Evolutionary conservation across 2,329 filamentous ascomycete species (phyloP).

Genomic region (Beauveria rudraprayagi): DNA sequence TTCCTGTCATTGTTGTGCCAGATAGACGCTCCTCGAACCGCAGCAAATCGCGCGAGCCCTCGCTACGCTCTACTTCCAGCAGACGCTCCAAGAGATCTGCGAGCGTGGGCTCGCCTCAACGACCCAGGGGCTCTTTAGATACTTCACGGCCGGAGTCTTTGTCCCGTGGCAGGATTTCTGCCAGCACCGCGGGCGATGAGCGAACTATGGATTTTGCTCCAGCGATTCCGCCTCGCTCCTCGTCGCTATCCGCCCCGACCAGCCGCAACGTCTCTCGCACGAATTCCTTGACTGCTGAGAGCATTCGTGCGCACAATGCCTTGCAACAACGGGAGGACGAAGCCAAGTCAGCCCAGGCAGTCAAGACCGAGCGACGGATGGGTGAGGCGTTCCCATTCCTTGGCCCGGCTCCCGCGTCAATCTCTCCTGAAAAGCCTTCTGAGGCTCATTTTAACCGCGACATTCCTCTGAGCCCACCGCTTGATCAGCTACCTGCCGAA

Average conservation of each 20-base stretch:
- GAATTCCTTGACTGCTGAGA: constrained; percentile 50
- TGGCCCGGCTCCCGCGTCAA: not conserved
- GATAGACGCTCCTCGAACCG: constrained; percentile 47
- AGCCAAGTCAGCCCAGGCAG: constrained; percentile 17
- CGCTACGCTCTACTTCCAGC: constrained; percentile 54
- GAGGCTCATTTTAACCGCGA: constrained; percentile 14
- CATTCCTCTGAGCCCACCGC: constrained; percentile 19
- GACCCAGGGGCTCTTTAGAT: constrained; percentile 16
- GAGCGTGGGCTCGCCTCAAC: constrained; percentile 40
- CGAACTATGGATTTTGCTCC: constrained; percentile 55
- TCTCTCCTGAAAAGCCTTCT: not conserved
- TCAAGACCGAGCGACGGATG: constrained; percentile 16
- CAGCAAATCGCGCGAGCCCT: constrained; percentile 44
- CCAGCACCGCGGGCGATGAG: constrained; percentile 25
- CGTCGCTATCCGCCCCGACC: constrained; percentile 55
- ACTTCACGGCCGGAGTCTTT: not conserved
- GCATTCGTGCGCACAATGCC: constrained; percentile 47
- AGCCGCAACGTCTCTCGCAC: constrained; percentile 49
- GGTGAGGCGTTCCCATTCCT: not conserved
- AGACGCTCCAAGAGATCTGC: constrained; percentile 44
- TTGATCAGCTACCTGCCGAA: constrained; percentile 40
- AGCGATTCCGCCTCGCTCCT: constrained; percentile 46
- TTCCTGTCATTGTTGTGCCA: constrained; percentile 56
- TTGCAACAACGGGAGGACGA: constrained; percentile 19
- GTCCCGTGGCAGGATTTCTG: not conserved